A percentile compares a stretch with the other conserved stretches of the same genome.
Conservation (phyloP, 768 basidiomycete species). For the Boletus coccyginus region DNA sequence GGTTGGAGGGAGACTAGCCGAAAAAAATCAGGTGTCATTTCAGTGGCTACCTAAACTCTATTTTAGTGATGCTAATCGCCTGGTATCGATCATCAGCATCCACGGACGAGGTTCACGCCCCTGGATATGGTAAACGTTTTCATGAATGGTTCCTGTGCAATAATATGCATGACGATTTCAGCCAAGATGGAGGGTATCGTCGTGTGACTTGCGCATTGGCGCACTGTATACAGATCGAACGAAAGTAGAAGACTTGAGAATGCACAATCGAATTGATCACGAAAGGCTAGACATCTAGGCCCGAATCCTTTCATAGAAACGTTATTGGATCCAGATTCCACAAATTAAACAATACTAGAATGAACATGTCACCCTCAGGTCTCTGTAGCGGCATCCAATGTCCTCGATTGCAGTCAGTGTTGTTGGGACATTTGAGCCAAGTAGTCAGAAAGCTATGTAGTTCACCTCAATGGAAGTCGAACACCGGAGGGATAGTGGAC, state of each 20-base stretch:
- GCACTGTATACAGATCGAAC: too few relatives aligned
- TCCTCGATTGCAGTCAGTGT: constrained; percentile 23
- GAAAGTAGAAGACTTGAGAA: not conserved
- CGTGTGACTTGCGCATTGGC: too few relatives aligned
- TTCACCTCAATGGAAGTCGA: not conserved
- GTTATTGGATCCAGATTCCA: constrained; percentile 6
- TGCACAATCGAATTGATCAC: not conserved
- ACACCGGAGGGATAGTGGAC: constrained; percentile 17
- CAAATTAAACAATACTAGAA: constrained; percentile 12
- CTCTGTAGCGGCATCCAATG: not conserved
- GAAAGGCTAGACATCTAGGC: constrained; percentile 3
- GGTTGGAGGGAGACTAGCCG: too few relatives aligned
- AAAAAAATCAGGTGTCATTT: too few relatives aligned
- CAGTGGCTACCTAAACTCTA: too few relatives aligned
- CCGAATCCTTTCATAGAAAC: not conserved
- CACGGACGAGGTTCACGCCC: too few relatives aligned
- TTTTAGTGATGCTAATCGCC: too few relatives aligned
- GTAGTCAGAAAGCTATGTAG: constrained; percentile 58
- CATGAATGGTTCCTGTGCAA: too few relatives aligned
- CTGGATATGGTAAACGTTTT: too few relatives aligned
- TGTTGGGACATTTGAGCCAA: constrained; percentile 64
- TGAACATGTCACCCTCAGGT: constrained; percentile 1
- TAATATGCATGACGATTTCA: too few relatives aligned
- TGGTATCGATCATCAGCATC: too few relatives aligned
- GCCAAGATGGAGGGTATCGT: too few relatives aligned